Evolutionary conservation across 2,329 filamentous ascomycete genomes (phyloP).

Genomic region (Huntiella savannae): DNA sequence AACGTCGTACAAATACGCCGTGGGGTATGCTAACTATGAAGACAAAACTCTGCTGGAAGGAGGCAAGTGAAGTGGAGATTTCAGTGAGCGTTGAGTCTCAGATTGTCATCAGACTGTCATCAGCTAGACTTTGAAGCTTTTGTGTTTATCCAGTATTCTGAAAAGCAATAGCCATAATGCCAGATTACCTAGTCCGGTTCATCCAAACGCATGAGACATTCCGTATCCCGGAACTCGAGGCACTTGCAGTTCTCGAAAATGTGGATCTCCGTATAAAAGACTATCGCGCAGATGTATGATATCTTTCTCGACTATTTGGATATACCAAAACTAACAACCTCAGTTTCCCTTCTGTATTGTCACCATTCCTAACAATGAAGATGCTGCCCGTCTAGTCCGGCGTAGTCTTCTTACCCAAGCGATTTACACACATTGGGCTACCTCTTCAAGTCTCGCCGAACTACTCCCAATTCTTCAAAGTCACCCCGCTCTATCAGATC

Average conservation of each 20-base stretch:
- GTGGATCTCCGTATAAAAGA: slow-evolving; percentile 53
- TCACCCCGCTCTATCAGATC: slow-evolving; percentile 1
- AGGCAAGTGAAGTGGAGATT: too few species aligned
- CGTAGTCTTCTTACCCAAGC: slow-evolving; percentile 67
- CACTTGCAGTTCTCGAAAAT: slow-evolving; percentile 51
- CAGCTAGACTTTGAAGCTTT: too few species aligned
- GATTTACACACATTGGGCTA: slow-evolving; percentile 81
- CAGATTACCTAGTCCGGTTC: slow-evolving; percentile 71
- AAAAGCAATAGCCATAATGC: slow-evolving; percentile 21
- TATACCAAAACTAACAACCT: neutral
- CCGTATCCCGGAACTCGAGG: slow-evolving; percentile 62
- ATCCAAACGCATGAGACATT: slow-evolving; percentile 85
- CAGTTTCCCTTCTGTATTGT: slow-evolving; percentile 80
- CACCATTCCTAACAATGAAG: slow-evolving; percentile 41
- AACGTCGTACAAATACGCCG: slow-evolving; percentile 1
- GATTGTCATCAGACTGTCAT: too few species aligned
- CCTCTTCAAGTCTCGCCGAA: slow-evolving; percentile 43
- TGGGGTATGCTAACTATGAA: neutral
- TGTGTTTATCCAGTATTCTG: too few species aligned
- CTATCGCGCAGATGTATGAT: slow-evolving; percentile 54
- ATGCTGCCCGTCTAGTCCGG: slow-evolving; percentile 46
- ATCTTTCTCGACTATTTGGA: neutral
- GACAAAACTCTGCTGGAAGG: too few species aligned
- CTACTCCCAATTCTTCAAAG: slow-evolving; percentile 34
- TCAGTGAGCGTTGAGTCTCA: too few species aligned